Conservation (phyloP, 2,329 filamentous ascomycete species). For the Talaromyces marneffei region DNA sequence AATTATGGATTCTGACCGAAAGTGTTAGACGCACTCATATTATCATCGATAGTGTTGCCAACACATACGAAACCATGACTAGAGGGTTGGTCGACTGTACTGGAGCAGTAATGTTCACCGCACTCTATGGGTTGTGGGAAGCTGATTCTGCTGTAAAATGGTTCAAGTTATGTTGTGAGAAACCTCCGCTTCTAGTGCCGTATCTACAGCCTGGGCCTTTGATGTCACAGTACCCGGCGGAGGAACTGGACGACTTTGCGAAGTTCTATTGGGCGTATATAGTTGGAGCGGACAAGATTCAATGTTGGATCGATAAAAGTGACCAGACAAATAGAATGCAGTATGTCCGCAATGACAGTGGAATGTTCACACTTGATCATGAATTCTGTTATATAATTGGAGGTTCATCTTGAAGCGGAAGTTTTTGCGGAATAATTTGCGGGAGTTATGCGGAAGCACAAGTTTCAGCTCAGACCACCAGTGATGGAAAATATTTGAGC, state of each 20-base stretch:
- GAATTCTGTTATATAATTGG: background rate
- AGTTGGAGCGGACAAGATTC: background rate
- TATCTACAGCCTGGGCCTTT: background rate
- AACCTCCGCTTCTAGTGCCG: background rate
- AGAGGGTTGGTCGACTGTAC: background rate
- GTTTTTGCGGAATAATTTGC: background rate
- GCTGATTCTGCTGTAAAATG: background rate
- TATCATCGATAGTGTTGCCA: background rate
- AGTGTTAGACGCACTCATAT: constrained; percentile 8
- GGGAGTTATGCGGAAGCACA: background rate
- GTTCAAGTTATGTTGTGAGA: background rate
- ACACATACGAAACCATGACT: background rate
- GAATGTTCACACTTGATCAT: background rate
- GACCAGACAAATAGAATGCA: background rate
- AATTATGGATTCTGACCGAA: constrained; percentile 6
- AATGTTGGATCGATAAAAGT: background rate
- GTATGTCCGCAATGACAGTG: background rate
- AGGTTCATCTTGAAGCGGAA: background rate
- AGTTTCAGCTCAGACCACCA: too few species aligned
- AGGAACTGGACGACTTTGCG: constrained; percentile 1
- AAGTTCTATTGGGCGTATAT: background rate
- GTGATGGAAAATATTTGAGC: background rate
- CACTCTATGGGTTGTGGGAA: background rate
- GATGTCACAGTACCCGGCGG: background rate
- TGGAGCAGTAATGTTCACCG: background rate